Percentiles rank a stretch among this genome's conserved stretches.
phyloP scores from a whole-genome alignment of 495 filamentous ascomycete species.

The Chaetomium fimeti region DNA sequence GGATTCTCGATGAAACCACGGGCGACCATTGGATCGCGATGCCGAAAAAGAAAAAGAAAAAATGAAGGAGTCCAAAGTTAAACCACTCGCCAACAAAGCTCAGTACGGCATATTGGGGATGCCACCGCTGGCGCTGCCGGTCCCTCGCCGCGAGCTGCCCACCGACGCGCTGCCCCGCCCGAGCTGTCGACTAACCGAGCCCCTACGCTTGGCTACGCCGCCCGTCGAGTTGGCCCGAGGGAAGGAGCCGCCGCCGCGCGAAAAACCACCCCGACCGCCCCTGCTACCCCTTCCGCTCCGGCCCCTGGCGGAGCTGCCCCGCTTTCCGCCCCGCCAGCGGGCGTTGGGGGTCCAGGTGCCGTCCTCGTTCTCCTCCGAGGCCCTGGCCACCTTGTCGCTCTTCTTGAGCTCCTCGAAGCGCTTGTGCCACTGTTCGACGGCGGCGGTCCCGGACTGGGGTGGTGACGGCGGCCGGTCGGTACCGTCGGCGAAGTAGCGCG shows the following conservation, averaged over 20 bases:
- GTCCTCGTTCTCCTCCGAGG: background rate
- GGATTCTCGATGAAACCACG: background rate
- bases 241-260: conserved; percentile 12
- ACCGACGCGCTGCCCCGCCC: conserved; percentile 6
- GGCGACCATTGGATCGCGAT: background rate
- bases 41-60: background rate
- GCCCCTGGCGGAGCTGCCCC: conserved; percentile 20
- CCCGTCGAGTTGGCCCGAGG: conserved; percentile 14
- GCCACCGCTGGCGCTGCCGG: conserved; percentile 15
- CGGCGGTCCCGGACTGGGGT: conserved; percentile 19
- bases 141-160: background rate
- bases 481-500: conserved; percentile 20
- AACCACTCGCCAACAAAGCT: conserved; percentile 3
- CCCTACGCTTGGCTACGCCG: conserved; percentile 37
- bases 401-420: conserved; percentile 12
- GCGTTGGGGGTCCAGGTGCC: conserved; percentile 5
- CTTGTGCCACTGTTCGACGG: conserved; percentile 25
- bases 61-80: background rate
- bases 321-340: conserved; percentile 22
- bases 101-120: conserved; percentile 45
- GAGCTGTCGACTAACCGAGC: conserved; percentile 12
- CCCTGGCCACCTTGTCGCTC: conserved; percentile 9
- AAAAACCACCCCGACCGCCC: conserved; percentile 21
- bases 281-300: conserved; percentile 30
- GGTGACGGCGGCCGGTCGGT: background rate